phyloP scores from a whole-genome alignment of 2,329 filamentous ascomycete genomes.

The Metarhizium album region DNA sequence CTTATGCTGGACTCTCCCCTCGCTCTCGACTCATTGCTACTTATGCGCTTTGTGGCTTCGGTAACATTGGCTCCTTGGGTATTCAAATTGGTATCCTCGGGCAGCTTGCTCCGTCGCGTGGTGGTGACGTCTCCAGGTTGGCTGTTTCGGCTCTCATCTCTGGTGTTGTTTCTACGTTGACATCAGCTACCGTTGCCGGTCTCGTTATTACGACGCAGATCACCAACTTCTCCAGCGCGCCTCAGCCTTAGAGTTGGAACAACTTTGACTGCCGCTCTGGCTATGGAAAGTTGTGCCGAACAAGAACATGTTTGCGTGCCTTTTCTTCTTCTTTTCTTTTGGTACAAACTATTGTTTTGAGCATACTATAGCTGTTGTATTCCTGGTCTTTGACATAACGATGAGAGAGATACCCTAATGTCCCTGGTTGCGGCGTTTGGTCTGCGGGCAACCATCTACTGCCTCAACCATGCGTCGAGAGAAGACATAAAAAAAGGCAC shows the following conservation, averaged over 20 bases:
- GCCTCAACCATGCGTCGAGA: background rate
- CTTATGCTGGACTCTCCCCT: conserved; percentile 51
- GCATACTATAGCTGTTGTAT: background rate
- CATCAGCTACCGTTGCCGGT: conserved; percentile 66
- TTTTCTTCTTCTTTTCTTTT: no score
- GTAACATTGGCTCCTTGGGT: conserved; percentile 78
- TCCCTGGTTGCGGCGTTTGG: background rate
- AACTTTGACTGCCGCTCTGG: background rate
- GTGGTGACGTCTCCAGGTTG: conserved; percentile 64
- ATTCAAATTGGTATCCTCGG: conserved; percentile 83
- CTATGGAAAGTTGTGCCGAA: no score
- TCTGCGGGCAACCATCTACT: background rate
- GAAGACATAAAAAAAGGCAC: conserved; percentile 1
- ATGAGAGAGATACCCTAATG: conserved; percentile 1
- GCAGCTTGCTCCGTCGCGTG: conserved; percentile 65
- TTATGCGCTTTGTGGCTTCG: conserved; percentile 74
- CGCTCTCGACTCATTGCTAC: conserved; percentile 75
- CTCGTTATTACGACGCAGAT: conserved; percentile 53
- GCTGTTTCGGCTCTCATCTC: conserved; percentile 68
- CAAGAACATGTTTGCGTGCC: background rate
- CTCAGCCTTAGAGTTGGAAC: background rate
- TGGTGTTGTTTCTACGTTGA: conserved; percentile 69
- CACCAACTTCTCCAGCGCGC: conserved; percentile 6
- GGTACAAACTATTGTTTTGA: background rate
- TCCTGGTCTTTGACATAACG: background rate